Conservation (phyloP, 2,329 filamentous ascomycete species). For the Penicillium psychrosexuale region DNA sequence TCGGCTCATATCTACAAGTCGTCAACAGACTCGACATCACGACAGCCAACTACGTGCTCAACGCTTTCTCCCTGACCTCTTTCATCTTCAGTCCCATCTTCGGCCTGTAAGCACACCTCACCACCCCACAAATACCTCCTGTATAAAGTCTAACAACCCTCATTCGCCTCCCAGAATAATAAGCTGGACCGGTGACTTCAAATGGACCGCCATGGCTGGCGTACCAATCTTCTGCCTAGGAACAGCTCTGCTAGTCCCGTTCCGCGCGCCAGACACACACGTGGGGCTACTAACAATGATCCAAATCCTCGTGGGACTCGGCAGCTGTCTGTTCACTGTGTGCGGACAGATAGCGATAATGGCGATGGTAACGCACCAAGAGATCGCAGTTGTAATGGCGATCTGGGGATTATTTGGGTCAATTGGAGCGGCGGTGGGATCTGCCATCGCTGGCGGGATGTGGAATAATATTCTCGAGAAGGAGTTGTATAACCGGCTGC, state of each 20-base stretch:
- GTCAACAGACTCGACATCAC: slow-evolving; percentile 9
- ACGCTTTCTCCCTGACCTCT: slow-evolving; percentile 6
- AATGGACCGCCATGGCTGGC: slow-evolving; percentile 8
- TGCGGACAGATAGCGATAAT: slow-evolving; percentile 9
- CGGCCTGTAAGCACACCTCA: slow-evolving; percentile 1
- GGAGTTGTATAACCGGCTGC: slow-evolving; percentile 1
- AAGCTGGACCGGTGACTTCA: slow-evolving; percentile 9
- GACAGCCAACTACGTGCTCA: slow-evolving; percentile 6
- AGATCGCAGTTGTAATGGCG: slow-evolving; percentile 5
- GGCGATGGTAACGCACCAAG: slow-evolving; percentile 10
- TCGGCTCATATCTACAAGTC: slow-evolving; percentile 10
- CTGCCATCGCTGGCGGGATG: slow-evolving; percentile 9
- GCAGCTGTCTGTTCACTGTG: slow-evolving; percentile 4
- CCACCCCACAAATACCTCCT: too few relatives aligned
- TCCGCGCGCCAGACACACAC: slow-evolving; percentile 5
- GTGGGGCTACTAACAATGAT: slow-evolving; percentile 7
- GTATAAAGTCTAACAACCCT: neutral
- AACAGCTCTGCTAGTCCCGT: slow-evolving; percentile 6
- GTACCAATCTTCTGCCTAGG: slow-evolving; percentile 9
- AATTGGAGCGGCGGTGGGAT: slow-evolving; percentile 6
- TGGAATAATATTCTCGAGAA: slow-evolving; percentile 9
- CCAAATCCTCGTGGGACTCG: slow-evolving; percentile 9
- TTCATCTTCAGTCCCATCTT: slow-evolving; percentile 10
- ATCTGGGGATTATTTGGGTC: slow-evolving; percentile 9
- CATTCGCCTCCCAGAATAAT: neutral